Conservation (phyloP, 139 green algal genomes). For the Coccomyxa sp. region DNA sequence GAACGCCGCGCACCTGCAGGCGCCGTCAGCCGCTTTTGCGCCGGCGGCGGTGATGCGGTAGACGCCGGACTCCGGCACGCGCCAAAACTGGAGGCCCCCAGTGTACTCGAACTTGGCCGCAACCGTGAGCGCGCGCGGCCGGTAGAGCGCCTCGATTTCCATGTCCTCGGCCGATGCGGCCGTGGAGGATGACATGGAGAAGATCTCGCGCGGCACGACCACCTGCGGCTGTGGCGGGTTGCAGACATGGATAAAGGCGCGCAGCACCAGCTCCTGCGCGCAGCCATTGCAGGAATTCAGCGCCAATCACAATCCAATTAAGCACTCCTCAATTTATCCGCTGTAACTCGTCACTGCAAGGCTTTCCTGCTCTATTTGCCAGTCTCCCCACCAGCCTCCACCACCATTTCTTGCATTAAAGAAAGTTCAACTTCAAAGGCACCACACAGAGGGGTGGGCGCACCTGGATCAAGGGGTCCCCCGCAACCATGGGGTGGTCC, state of each 20-base stretch:
- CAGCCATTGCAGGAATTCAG: too few species aligned
- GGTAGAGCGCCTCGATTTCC: background rate
- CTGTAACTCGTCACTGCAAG: too few species aligned
- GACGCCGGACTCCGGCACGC: background rate
- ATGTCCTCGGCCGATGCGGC: background rate
- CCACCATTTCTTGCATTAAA: too few species aligned
- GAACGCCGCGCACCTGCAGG: background rate
- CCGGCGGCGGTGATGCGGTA: background rate
- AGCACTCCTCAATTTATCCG: too few species aligned
- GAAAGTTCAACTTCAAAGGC: too few species aligned
- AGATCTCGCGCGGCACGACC: too few species aligned
- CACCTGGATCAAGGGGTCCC: background rate
- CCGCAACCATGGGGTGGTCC: slow-evolving; percentile 7
- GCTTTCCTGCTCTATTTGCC: too few species aligned
- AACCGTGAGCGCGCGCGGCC: background rate
- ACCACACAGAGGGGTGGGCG: background rate
- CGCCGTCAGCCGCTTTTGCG: background rate
- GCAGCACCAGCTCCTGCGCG: background rate
- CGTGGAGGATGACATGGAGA: background rate
- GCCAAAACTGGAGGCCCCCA: background rate
- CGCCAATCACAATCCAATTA: too few species aligned
- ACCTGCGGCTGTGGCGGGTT: background rate
- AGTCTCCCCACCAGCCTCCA: too few species aligned
- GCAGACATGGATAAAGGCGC: background rate
- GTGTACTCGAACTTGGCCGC: background rate